phyloP scores from a whole-genome alignment of 108 stramenopile species.

The Fragilaria crotonensis region DNA sequence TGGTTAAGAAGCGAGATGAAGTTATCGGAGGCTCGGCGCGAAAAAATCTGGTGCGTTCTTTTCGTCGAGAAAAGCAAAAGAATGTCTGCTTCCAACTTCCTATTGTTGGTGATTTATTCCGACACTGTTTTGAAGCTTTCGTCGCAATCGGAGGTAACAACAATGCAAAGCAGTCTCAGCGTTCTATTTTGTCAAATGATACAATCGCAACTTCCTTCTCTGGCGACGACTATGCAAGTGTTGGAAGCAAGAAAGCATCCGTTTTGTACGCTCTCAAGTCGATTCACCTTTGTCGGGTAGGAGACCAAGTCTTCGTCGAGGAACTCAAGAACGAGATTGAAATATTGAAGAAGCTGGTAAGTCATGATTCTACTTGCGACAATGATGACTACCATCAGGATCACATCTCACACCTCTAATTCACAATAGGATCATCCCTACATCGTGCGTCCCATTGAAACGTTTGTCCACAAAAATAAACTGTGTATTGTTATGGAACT shows the following conservation, averaged over 20 bases:
- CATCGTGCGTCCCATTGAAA: constrained; percentile 81
- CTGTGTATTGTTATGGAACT: constrained; percentile 79
- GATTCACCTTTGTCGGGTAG: constrained; percentile 49
- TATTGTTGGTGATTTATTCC: not conserved
- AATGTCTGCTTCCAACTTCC: not conserved
- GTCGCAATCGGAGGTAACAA: not conserved
- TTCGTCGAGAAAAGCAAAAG: not conserved
- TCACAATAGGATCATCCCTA: constrained; percentile 69
- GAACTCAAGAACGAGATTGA: constrained; percentile 66
- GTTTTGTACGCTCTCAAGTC: constrained; percentile 56
- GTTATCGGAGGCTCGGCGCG: constrained; percentile 48
- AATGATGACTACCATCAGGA: constrained; percentile 24
- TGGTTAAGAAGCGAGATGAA: constrained; percentile 30
- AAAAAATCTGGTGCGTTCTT: constrained; percentile 6
- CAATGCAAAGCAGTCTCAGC: not conserved
- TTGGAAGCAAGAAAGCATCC: not conserved
- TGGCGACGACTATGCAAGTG: not conserved
- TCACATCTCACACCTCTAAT: constrained; percentile 62
- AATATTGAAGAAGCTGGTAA: constrained; percentile 7
- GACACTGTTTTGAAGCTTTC: constrained; percentile 2
- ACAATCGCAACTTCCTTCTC: not conserved
- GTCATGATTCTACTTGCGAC: constrained; percentile 9
- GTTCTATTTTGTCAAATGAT: not conserved
- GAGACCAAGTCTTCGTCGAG: constrained; percentile 20
- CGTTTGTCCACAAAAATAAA: constrained; percentile 49